Base-by-base conservation (phyloP, 176 grass and related monocot species). In the Eleusine coracana region DNA sequence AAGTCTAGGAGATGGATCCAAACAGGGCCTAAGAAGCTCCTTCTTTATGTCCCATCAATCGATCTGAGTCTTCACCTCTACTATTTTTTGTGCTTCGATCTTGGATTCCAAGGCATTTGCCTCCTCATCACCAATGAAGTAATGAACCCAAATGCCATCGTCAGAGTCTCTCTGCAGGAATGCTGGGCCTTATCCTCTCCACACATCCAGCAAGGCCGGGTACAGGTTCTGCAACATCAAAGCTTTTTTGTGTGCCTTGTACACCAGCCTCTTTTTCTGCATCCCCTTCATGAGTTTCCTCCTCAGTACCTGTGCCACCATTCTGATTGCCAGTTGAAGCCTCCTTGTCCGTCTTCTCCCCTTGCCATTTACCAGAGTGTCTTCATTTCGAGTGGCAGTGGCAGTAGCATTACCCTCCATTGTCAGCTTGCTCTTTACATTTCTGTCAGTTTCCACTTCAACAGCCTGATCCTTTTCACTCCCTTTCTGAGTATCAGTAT, bases 131-230 rank as follows among this genome's bases (percentile, higher is more conserved):
- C 18, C 25, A 25, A 25, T 25, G 25, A 25, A 25, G 25, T 2
- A 66, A 89, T 86, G 3, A 29, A 82, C 56, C 48, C 66, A 86
- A 86, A 89, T 49, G 78, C 78, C 58, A 72, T 77, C 78, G 71
- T 89, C 46, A 85, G 58, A 56, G 77, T 66, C 78, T 38, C 66
- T 28, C 78, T 78, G 46, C 83, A 66, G 12, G 66, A 36, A 86
- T 89, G 56, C 10, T 77, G 36, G 14, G 8, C 46, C 45, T 58
- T 21, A 89, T 81, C 28, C 16, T 20, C 46, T 82, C 78, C 78
- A 86, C 87, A 71, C 29, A 56, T 21, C 20, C 28, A 85, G 83
- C 16, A 86, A 89, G 87, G 77, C 59, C 71, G 37, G 83, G 75
- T 77, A 89, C 56, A 82, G 38, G 14, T 34, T 59, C 46, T 86